Conservation (phyloP, 2,329 filamentous ascomycete genomes). For the Botryotinia narcissicola region DNA sequence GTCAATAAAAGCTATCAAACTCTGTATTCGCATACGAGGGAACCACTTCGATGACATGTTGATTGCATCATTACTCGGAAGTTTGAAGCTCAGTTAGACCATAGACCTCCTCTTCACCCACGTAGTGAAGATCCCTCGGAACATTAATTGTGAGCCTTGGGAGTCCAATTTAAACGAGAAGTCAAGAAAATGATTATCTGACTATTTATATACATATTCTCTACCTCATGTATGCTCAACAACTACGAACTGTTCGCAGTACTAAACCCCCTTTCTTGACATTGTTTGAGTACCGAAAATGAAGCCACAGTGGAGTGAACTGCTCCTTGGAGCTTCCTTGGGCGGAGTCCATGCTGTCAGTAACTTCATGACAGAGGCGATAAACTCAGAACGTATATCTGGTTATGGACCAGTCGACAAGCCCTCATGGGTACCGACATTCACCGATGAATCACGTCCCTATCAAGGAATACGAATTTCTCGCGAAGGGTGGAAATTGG, state of each 20-base stretch:
- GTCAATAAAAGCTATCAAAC: neutral
- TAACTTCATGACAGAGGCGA: constrained; percentile 9
- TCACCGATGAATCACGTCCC: neutral
- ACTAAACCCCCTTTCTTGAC: neutral
- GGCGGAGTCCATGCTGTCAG: neutral
- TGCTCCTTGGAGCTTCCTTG: constrained; percentile 7
- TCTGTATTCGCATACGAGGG: neutral
- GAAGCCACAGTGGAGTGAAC: neutral
- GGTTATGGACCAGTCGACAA: constrained; percentile 4
- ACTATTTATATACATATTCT: neutral
- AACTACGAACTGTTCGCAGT: neutral
- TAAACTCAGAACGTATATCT: constrained; percentile 1
- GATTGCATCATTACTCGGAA: neutral
- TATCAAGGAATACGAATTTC: neutral
- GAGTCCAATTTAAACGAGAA: neutral
- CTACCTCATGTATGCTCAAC: neutral
- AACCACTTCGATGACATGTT: neutral
- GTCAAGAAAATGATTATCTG: neutral
- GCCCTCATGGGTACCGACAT: constrained; percentile 3
- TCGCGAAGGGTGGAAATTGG: constrained; percentile 1
- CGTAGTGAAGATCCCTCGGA: neutral
- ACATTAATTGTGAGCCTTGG: neutral
- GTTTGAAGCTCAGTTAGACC: neutral
- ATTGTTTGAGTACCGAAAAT: neutral
- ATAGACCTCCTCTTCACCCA: neutral